Evolutionary conservation across 2,329 filamentous ascomycete genomes (phyloP).

Genomic region (Colletotrichum brevisporum): DNA sequence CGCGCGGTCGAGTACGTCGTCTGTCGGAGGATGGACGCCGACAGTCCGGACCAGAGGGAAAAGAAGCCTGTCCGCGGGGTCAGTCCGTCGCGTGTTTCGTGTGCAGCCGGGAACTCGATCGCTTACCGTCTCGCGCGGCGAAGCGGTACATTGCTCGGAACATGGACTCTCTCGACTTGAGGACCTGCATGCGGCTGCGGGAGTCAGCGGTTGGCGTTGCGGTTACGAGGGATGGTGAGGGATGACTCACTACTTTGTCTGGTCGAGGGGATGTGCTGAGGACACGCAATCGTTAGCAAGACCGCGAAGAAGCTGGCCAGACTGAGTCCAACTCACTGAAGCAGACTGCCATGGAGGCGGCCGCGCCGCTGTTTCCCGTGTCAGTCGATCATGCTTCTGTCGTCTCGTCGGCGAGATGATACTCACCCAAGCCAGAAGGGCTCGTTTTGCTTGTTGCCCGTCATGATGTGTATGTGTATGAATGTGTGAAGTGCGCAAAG

Average conservation of each 20-base stretch:
- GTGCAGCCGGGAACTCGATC: neutral
- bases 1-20: constrained; percentile 61
- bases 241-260: constrained; percentile 59
- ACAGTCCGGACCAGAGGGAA: constrained; percentile 60
- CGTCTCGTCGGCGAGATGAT: neutral
- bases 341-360: constrained; percentile 61
- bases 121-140: constrained; percentile 55
- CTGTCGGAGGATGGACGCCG: constrained; percentile 60
- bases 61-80: constrained; percentile 49
- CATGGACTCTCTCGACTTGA: constrained; percentile 57
- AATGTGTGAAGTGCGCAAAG: neutral
- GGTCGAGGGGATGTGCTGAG: constrained; percentile 59
- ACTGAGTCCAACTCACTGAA: constrained; percentile 53
- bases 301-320: neutral
- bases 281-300: neutral
- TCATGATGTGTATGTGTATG: constrained; percentile 9
- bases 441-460: constrained; percentile 51
- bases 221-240: too few relatives aligned
- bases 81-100: neutral
- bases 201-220: neutral
- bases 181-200: constrained; percentile 59
- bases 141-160: constrained; percentile 54
- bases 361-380: constrained; percentile 52
- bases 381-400: constrained; percentile 6
- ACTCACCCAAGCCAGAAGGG: constrained; percentile 61